Base-by-base conservation (phyloP, 495 filamentous ascomycete species). In the Lophiotrema nucula region DNA sequence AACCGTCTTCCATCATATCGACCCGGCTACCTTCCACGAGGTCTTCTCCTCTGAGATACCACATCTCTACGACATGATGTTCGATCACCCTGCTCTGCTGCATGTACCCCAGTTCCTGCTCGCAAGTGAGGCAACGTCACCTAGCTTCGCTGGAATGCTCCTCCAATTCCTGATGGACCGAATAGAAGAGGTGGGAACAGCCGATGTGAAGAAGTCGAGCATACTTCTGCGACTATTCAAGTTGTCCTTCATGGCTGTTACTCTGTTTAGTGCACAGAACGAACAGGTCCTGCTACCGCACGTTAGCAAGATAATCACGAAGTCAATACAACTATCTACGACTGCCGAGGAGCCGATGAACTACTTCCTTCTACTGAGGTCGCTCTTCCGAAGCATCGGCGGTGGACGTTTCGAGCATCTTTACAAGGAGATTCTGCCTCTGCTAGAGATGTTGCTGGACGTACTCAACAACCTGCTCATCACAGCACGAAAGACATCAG, bases 221-320 rank as follows among this genome's bases (percentile, higher is more conserved):
- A 93, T 97, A 49, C 76, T 99, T 10, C 77, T 99, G 15, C 84
- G 95, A 41, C 84, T 99, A 47, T 99, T 99, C 79, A 99, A 99
- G 74, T 78, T 99, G 41, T 95, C 91, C 3, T 99, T 99, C 75
- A 99, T 99, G 95, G 95, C 95, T 0, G 95, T 99, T 24, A 97
- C 95, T 0, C 74, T 99, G 10, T 99, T 99, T 69, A 91, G 90
- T 0, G 78, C 81, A 10, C 91, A 96, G 69, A 99, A 99, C 66
- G 95, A 99, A 69, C 88, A 89, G 67, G 92, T 99, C 2, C 77
- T 99, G 15, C 80, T 97, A 38, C 95, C 95, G 0, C 95, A 97
- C 71, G 93, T 99, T 41, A 87, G 90, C 37, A 92, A 93, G 69
- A 95, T 99, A 59, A 88, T 99, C 53, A 95, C 92, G 24, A 88